phyloP scores from a whole-genome alignment of 768 basidiomycete genomes.

The Phlebiopsis gigantea region DNA sequence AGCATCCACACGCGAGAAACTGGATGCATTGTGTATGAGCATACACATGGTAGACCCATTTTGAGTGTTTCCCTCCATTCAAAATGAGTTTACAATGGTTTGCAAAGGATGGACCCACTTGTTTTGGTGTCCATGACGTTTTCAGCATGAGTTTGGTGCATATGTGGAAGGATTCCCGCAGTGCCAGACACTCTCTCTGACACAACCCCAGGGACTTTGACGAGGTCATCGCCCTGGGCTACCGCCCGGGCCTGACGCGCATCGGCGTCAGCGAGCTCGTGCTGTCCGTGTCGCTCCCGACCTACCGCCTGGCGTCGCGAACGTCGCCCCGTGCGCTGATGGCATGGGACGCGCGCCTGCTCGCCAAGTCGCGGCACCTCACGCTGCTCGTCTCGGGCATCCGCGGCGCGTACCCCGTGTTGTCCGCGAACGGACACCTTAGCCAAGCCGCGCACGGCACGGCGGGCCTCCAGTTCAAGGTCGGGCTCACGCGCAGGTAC shows the following conservation, averaged over 20 bases:
- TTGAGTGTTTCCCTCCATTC: too few species aligned
- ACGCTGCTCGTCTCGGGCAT: conserved; percentile 61
- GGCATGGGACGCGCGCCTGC: conserved; percentile 67
- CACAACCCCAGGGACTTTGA: conserved; percentile 66
- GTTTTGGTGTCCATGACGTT: too few species aligned
- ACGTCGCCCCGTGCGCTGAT: conserved; percentile 61
- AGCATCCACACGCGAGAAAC: too few species aligned
- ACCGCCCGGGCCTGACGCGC: conserved; percentile 54
- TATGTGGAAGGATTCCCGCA: too few species aligned
- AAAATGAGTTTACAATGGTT: too few species aligned
- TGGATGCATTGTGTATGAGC: too few species aligned
- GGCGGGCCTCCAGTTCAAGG: conserved; percentile 43
- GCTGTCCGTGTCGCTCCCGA: conserved; percentile 53
- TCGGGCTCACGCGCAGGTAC: conserved; percentile 55
- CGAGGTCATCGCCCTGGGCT: conserved; percentile 50
- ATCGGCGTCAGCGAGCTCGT: conserved; percentile 46
- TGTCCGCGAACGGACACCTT: conserved; percentile 34
- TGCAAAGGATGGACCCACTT: too few species aligned
- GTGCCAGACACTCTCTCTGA: too few species aligned
- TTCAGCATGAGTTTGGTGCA: too few species aligned
- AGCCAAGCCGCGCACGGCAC: conserved; percentile 23
- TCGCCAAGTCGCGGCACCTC: conserved; percentile 52
- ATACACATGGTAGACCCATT: too few species aligned
- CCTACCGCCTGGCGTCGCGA: conserved; percentile 43
- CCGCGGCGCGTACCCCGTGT: conserved; percentile 46